A percentile compares a stretch with the other conserved stretches of the same genome.
phyloP scores from a whole-genome alignment of 345 rosid species.

The Camelina hispida region DNA sequence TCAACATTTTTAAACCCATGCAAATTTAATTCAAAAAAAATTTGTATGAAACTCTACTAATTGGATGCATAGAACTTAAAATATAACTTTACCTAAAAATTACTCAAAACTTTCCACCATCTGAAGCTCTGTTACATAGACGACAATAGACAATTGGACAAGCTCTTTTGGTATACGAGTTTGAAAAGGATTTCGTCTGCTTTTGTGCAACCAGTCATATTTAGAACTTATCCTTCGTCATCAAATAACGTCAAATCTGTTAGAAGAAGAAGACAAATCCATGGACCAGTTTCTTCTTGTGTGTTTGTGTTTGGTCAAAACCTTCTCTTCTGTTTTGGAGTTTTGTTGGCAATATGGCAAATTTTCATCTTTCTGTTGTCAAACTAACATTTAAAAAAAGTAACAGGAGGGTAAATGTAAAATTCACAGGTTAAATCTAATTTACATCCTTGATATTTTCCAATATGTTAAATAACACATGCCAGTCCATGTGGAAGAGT shows the following conservation, averaged over 20 bases:
- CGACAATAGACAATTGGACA: conserved; percentile 5
- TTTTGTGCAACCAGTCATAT: conserved; percentile 21
- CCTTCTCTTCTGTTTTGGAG: background rate
- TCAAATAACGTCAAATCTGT: conserved; percentile 10
- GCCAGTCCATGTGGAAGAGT: conserved; percentile 7
- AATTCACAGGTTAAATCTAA: too few relatives aligned
- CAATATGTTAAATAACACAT: background rate
- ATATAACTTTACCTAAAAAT: background rate
- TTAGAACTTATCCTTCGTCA: conserved; percentile 13
- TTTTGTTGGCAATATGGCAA: background rate
- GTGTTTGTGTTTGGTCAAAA: background rate
- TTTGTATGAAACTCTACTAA: too few relatives aligned
- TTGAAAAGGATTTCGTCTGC: background rate
- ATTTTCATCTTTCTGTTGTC: background rate
- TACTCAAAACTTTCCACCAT: background rate
- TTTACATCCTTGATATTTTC: background rate
- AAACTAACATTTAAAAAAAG: background rate
- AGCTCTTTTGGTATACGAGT: background rate
- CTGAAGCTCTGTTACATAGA: background rate
- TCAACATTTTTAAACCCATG: too few relatives aligned
- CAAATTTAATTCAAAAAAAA: too few relatives aligned
- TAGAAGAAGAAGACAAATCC: conserved; percentile 20
- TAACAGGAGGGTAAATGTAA: too few relatives aligned
- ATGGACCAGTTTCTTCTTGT: background rate
- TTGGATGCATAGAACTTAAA: too few relatives aligned